Percentiles rank a stretch among this genome's conserved stretches.
Evolutionary conservation across 2,329 filamentous ascomycete species (phyloP).

Genomic region (Penicillium griseofulvum): DNA sequence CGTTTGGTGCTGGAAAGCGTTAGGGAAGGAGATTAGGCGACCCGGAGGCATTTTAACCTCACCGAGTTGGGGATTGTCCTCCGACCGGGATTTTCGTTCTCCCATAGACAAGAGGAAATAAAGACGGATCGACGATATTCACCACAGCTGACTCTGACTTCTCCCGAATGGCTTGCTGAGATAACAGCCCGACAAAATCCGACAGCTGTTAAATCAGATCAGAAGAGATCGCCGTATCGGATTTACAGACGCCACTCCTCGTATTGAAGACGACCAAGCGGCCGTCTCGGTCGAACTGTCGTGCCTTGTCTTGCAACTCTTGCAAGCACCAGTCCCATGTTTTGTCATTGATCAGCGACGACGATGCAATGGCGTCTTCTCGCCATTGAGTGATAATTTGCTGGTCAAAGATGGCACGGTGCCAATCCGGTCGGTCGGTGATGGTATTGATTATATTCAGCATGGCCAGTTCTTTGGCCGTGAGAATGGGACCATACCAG

Average conservation of each 20-base stretch:
- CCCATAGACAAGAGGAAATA: neutral
- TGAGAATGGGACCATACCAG: conserved; percentile 1
- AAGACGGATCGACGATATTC: neutral
- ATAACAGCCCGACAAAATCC: neutral
- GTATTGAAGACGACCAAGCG: conserved; percentile 12
- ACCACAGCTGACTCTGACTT: neutral
- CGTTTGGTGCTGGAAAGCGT: conserved; percentile 8
- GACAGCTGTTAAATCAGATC: neutral
- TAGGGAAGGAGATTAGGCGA: conserved; percentile 12
- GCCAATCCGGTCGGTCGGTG: conserved; percentile 9
- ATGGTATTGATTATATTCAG: conserved; percentile 7
- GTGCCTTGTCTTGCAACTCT: conserved; percentile 14
- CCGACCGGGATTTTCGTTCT: neutral
- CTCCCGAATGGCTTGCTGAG: neutral
- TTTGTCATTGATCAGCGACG: conserved; percentile 11
- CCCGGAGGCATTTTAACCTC: conserved; percentile 8
- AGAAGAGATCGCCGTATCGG: neutral
- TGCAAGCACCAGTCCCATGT: conserved; percentile 14
- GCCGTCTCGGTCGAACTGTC: conserved; percentile 2
- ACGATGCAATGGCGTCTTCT: conserved; percentile 1
- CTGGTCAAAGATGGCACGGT: neutral
- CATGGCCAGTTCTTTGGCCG: conserved; percentile 7
- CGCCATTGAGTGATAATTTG: conserved; percentile 1
- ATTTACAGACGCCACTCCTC: conserved; percentile 1
- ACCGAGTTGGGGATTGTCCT: conserved; percentile 7